phyloP scores from a whole-genome alignment of 495 filamentous ascomycete genomes.

The Filosporella fistucella region DNA sequence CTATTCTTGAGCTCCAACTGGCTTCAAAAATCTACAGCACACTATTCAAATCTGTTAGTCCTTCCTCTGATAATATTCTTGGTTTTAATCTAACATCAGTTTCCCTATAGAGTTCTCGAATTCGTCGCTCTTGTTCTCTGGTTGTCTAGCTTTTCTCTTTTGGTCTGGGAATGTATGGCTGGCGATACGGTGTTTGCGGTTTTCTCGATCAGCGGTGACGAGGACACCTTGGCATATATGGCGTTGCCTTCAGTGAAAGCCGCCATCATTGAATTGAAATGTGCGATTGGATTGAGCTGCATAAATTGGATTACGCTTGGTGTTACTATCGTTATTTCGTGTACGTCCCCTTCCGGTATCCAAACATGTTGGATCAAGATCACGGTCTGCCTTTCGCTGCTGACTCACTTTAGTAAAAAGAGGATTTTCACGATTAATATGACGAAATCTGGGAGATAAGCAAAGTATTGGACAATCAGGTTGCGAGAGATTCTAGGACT shows the following conservation, averaged over 20 bases:
- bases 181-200: constrained; percentile 4
- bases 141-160: constrained; percentile 5
- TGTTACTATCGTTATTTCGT: not conserved
- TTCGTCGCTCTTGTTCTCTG: constrained; percentile 3
- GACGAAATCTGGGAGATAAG: too few relatives aligned
- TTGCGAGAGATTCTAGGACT: too few relatives aligned
- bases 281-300: not conserved
- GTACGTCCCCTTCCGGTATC: too few relatives aligned
- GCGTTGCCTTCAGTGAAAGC: not conserved
- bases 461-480: too few relatives aligned
- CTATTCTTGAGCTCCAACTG: not conserved
- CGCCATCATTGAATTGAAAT: constrained; percentile 4
- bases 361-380: too few relatives aligned
- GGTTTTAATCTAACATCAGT: not conserved
- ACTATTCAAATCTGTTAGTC: not conserved
- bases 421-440: too few relatives aligned
- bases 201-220: not conserved
- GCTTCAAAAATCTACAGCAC: not conserved
- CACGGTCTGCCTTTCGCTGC: too few relatives aligned
- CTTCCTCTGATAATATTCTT: not conserved
- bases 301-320: constrained; percentile 3
- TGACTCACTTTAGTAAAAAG: too few relatives aligned
- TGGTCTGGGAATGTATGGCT: constrained; percentile 5
- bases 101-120: not conserved
- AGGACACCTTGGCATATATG: not conserved